phyloP scores from a whole-genome alignment of 805 yeast genomes.

The Lipomyces sp. region DNA sequence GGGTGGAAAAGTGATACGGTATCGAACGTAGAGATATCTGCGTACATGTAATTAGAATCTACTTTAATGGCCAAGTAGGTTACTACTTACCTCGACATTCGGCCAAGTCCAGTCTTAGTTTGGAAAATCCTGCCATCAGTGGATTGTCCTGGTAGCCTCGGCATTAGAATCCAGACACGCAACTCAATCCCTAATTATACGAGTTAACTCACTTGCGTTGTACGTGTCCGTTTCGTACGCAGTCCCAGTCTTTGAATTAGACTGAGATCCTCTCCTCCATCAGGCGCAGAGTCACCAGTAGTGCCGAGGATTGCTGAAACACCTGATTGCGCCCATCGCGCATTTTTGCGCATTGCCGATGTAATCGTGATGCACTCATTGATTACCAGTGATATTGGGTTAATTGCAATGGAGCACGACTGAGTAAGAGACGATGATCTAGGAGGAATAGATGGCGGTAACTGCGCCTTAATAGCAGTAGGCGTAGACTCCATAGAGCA shows the following conservation, averaged over 20 bases:
- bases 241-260: conserved; percentile 45
- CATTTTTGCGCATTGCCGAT: conserved; percentile 86
- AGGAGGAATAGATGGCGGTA: conserved; percentile 25
- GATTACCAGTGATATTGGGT: conserved; percentile 79
- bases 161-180: neutral
- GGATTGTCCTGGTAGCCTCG: conserved; percentile 25
- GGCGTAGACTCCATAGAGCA: conserved; percentile 1
- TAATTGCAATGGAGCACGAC: conserved; percentile 53
- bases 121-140: conserved; percentile 62
- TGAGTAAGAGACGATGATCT: conserved; percentile 31
- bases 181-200: too few relatives aligned
- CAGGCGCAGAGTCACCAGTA: conserved; percentile 47
- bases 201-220: conserved; percentile 21
- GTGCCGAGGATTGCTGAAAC: conserved; percentile 86
- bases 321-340: conserved; percentile 75
- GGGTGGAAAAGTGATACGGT: conserved; percentile 81
- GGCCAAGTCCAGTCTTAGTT: conserved; percentile 70
- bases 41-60: neutral
- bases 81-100: conserved; percentile 49
- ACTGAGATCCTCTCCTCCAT: conserved; percentile 52
- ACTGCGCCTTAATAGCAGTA: conserved; percentile 1
- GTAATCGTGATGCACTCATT: conserved; percentile 87
- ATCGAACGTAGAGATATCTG: conserved; percentile 61
- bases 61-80: too few relatives aligned
- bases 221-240: conserved; percentile 38